Evolutionary conservation across 306 rosid genomes (phyloP).

Genomic region (Styphnolobium japonicum): DNA sequence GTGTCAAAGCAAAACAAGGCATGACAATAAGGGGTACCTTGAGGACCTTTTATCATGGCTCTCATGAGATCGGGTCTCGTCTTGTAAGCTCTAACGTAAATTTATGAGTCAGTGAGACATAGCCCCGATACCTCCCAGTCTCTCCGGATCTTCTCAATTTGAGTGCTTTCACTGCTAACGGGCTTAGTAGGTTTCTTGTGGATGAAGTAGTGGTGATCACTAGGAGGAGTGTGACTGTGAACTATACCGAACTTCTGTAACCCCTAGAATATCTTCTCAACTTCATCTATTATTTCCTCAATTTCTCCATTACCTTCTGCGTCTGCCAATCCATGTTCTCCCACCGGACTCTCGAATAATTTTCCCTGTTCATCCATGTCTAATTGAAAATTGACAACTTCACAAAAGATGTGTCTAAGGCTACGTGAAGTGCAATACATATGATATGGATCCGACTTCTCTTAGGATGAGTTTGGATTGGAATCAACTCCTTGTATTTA

Average conservation of each 20-base stretch:
- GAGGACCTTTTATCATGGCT: conserved; percentile 27
- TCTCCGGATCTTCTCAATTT: neutral
- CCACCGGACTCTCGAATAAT: neutral
- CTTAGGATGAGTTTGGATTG: neutral
- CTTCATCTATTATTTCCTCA: conserved; percentile 19
- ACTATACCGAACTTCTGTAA: conserved; percentile 17
- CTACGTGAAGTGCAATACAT: neutral
- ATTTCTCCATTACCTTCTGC: conserved; percentile 28
- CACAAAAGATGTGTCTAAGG: neutral
- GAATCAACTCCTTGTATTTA: neutral
- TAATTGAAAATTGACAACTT: neutral
- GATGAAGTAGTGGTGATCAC: conserved; percentile 14
- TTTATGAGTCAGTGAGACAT: neutral
- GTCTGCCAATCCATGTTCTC: neutral
- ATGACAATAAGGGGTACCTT: conserved; percentile 5
- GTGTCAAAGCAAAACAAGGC: conserved; percentile 43
- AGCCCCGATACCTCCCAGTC: conserved; percentile 4
- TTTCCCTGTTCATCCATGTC: neutral
- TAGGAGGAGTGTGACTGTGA: neutral
- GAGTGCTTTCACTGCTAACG: neutral
- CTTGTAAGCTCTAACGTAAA: conserved; percentile 27
- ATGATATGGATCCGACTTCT: neutral
- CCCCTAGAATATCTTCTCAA: conserved; percentile 2
- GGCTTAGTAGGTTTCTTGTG: neutral
- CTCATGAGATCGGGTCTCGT: conserved; percentile 28